phyloP scores from a whole-genome alignment of 352 stramenopile species.

The Globisporangium ultimum region DNA sequence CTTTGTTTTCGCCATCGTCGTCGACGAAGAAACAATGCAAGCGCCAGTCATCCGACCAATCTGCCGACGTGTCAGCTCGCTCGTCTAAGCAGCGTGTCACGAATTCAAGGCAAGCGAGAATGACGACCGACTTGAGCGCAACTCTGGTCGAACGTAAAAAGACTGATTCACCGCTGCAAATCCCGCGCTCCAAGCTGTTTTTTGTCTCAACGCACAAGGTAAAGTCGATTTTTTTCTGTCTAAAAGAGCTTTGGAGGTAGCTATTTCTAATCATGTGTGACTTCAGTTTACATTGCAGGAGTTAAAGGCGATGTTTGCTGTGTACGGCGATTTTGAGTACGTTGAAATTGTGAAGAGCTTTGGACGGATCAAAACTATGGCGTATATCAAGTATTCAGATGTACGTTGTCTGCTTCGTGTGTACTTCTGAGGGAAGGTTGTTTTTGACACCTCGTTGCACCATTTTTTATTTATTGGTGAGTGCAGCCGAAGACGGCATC shows the following conservation, averaged over 20 bases:
- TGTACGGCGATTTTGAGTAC: conserved; percentile 73
- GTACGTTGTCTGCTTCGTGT: conserved; percentile 19
- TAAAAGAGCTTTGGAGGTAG: not conserved
- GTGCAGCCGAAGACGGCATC: conserved; percentile 45
- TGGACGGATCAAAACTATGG: conserved; percentile 83
- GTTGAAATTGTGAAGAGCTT: conserved; percentile 73
- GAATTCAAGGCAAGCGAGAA: conserved; percentile 6
- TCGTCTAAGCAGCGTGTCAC: conserved; percentile 42
- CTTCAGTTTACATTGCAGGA: conserved; percentile 74
- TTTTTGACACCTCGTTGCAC: too few relatives aligned
- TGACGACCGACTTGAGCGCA: conserved; percentile 13
- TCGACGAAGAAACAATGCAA: conserved; percentile 52
- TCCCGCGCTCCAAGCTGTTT: conserved; percentile 42
- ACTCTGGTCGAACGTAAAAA: conserved; percentile 8
- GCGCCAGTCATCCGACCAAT: conserved; percentile 39
- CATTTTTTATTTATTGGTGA: too few relatives aligned
- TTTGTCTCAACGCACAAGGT: conserved; percentile 77
- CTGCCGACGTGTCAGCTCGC: conserved; percentile 27
- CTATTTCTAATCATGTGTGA: not conserved
- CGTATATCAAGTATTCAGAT: conserved; percentile 70
- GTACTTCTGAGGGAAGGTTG: not conserved
- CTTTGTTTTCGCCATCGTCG: conserved; percentile 17
- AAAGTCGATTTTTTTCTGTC: not conserved
- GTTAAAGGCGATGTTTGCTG: conserved; percentile 75
- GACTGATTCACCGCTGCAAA: not conserved